phyloP scores from a whole-genome alignment of 176 grass and related monocot species.

The Zea luxurians region DNA sequence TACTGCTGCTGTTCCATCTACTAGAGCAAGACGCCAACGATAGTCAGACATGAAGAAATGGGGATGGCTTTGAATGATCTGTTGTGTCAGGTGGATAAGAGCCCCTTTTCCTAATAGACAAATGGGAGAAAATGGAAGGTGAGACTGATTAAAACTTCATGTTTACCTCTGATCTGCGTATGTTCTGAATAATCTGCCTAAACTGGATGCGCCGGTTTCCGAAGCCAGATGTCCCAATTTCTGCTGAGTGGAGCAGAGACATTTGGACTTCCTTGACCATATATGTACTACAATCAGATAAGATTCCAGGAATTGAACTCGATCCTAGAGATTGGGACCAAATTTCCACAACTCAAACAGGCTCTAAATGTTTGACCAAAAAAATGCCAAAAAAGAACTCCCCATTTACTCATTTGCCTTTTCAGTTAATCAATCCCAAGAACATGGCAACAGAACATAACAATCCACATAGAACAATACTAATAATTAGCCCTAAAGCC shows the following conservation, averaged over 20 bases:
- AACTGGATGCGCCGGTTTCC: background rate
- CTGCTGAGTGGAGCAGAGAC: background rate
- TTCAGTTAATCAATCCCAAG: slow-evolving; percentile 4
- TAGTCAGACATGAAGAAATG: too few species aligned
- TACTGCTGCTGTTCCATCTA: too few species aligned
- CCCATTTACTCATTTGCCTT: background rate
- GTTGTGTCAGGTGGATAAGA: too few species aligned
- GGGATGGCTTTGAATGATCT: too few species aligned
- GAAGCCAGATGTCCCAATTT: background rate
- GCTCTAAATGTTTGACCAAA: background rate
- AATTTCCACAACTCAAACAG: background rate
- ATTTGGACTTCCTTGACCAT: background rate
- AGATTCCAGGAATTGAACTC: background rate
- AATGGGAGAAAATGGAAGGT: background rate
- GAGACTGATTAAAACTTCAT: background rate
- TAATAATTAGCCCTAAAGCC: background rate
- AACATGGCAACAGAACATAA: background rate
- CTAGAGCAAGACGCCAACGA: too few species aligned
- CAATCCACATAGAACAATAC: background rate
- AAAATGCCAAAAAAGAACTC: too few species aligned
- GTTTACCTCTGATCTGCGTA: background rate
- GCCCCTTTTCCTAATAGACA: too few species aligned
- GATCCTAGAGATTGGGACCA: background rate
- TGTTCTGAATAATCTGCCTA: background rate
- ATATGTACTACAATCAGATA: background rate